Evolutionary conservation across 2,329 filamentous ascomycete species (phyloP).

Genomic region (Colletotrichum scovillei): DNA sequence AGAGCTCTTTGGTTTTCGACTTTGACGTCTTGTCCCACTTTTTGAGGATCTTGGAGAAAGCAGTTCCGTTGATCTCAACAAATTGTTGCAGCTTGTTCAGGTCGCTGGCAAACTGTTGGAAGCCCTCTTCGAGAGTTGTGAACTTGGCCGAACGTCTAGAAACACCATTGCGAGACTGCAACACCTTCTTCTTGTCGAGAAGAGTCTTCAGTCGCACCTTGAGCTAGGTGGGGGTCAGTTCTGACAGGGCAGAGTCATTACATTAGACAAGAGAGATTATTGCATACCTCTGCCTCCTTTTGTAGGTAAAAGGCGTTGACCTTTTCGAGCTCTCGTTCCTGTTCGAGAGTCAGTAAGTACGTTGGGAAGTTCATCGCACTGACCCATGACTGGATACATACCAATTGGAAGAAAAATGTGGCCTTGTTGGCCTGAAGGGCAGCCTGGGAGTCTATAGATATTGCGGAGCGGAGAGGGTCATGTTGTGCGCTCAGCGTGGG

Average conservation of each 20-base stretch:
- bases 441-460: slow-evolving; percentile 79
- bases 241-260: slow-evolving; percentile 3
- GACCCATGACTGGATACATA: slow-evolving; percentile 57
- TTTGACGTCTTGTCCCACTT: slow-evolving; percentile 99
- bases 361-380: slow-evolving; percentile 36
- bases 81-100: slow-evolving; percentile 98
- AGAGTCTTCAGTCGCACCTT: slow-evolving; percentile 93
- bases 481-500: slow-evolving; percentile 84
- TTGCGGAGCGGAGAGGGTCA: slow-evolving; percentile 62
- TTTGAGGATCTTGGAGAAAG: slow-evolving; percentile 98
- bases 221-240: slow-evolving; percentile 67
- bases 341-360: slow-evolving; percentile 52
- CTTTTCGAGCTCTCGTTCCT: slow-evolving; percentile 98
- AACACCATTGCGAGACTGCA: slow-evolving; percentile 78
- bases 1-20: slow-evolving; percentile 97
- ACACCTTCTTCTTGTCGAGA: slow-evolving; percentile 92
- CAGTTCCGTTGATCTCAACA: slow-evolving; percentile 96
- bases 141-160: slow-evolving; percentile 94
- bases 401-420: slow-evolving; percentile 97
- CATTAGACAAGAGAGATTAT: not conserved
- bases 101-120: slow-evolving; percentile 96
- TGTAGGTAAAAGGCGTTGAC: slow-evolving; percentile 98
- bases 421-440: slow-evolving; percentile 96
- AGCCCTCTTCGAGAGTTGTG: slow-evolving; percentile 93
- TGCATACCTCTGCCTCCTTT: slow-evolving; percentile 91